These are phyloP conservation scores for Oidiodendron maius DNA, from an alignment of 495 filamentous ascomycete genomes.

Conservation along the genomic window DNA sequence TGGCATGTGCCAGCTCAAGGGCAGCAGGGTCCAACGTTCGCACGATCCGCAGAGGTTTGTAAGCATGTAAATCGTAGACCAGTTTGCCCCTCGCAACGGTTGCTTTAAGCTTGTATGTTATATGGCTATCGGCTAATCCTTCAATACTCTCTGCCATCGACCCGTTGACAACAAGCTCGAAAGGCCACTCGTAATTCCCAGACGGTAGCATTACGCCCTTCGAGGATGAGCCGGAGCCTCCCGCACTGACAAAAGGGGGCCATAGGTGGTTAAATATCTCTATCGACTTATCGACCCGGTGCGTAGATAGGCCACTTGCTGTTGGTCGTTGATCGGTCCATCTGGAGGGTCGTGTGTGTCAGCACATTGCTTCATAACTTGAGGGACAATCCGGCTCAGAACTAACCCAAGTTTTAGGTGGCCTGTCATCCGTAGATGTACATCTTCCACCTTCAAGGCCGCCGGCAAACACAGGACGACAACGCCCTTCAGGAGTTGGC, in stretches of 20 bases:
- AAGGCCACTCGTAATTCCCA: slow-evolving; percentile 88
- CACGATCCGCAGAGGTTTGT: slow-evolving; percentile 79
- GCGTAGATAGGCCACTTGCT: slow-evolving; percentile 40
- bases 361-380: slow-evolving; percentile 13
- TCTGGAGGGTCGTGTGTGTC: too few species aligned
- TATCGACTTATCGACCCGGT: slow-evolving; percentile 37
- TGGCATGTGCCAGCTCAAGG: slow-evolving; percentile 77
- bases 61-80: slow-evolving; percentile 69
- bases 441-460: slow-evolving; percentile 61
- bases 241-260: slow-evolving; percentile 35
- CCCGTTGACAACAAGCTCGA: slow-evolving; percentile 72
- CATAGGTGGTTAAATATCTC: slow-evolving; percentile 40
- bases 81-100: slow-evolving; percentile 76
- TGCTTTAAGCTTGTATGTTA: slow-evolving; percentile 85
- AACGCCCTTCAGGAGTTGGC: slow-evolving; percentile 66
- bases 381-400: too few species aligned
- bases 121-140: slow-evolving; percentile 70
- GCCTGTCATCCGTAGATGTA: slow-evolving; percentile 67
- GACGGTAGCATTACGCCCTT: slow-evolving; percentile 56
- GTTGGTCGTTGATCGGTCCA: slow-evolving; percentile 45
- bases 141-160: slow-evolving; percentile 82
- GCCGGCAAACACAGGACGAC: slow-evolving; percentile 70
- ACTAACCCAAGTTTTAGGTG: slow-evolving; percentile 63
- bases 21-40: slow-evolving; percentile 76
- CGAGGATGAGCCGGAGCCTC: slow-evolving; percentile 29